Percentiles rank a stretch among this genome's conserved stretches.
These are phyloP conservation scores for Curvularia eragrostidis DNA, from an alignment of 2,329 filamentous ascomycete genomes.

Conservation along the genomic window DNA sequence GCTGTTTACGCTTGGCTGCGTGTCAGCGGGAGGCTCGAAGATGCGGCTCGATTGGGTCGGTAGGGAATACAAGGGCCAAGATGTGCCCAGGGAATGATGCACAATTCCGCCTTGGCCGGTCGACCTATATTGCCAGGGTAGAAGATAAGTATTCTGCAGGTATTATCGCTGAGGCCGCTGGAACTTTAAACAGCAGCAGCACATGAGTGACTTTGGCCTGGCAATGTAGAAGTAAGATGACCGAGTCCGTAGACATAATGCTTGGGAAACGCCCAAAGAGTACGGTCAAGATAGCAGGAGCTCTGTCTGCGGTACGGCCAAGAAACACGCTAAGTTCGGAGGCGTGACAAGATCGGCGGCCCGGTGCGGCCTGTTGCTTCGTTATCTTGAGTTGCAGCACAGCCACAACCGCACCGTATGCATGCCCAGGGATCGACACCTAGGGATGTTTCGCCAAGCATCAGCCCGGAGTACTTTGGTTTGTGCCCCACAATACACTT, in stretches of 20 bases:
- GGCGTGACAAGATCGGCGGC: constrained; percentile 20
- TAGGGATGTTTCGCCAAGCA: constrained; percentile 20
- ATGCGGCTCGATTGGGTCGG: constrained; percentile 28
- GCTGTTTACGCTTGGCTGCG: constrained; percentile 27
- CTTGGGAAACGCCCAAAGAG: background rate
- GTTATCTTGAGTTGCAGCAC: constrained; percentile 36
- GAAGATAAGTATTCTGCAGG: constrained; percentile 28
- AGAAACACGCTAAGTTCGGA: constrained; percentile 19
- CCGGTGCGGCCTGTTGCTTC: constrained; percentile 23
- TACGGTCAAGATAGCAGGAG: constrained; percentile 5
- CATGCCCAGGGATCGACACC: constrained; percentile 17
- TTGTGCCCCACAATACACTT: constrained; percentile 15
- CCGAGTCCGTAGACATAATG: background rate
- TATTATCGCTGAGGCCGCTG: constrained; percentile 34
- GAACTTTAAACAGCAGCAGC: constrained; percentile 28
- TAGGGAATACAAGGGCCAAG: constrained; percentile 30
- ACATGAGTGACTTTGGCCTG: constrained; percentile 14
- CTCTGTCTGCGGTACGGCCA: constrained; percentile 2
- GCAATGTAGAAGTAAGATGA: constrained; percentile 8
- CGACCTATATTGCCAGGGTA: constrained; percentile 27
- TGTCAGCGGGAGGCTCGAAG: constrained; percentile 25
- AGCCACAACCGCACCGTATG: constrained; percentile 31
- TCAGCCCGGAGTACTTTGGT: constrained; percentile 1
- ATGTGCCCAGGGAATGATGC: constrained; percentile 21
- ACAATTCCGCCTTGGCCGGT: constrained; percentile 33